Conservation (phyloP, 306 rosid genomes). For the Rosa persica region DNA sequence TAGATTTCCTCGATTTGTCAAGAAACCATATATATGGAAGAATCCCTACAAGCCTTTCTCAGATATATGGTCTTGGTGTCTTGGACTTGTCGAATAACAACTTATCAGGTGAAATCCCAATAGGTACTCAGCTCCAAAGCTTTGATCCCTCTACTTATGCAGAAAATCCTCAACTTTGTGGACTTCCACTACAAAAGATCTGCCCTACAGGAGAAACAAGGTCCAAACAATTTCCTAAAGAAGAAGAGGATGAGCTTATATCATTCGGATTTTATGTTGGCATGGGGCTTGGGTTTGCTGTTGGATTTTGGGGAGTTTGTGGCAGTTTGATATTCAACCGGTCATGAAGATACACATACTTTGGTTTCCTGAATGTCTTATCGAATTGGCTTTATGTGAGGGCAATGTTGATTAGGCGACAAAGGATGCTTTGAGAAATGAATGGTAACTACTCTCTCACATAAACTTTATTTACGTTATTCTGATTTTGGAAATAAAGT, state of each 20-base stretch:
- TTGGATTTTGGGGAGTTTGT: not conserved
- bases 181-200: conserved; percentile 7
- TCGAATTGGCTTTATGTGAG: conserved; percentile 1
- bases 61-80: not conserved
- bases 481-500: not conserved
- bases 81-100: conserved; percentile 28
- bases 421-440: not conserved
- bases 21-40: not conserved
- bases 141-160: not conserved
- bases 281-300: not conserved
- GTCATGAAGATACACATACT: not conserved
- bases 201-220: not conserved
- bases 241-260: not conserved
- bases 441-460: not conserved
- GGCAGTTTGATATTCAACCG: not conserved
- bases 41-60: conserved; percentile 13
- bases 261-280: not conserved
- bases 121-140: conserved; percentile 7
- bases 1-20: not conserved
- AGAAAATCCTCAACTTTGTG: conserved; percentile 26
- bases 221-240: not conserved
- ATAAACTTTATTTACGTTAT: not conserved
- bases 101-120: conserved; percentile 16
- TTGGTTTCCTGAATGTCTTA: not conserved
- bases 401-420: not conserved